Conservation (phyloP, 2,329 filamentous ascomycete genomes). For the Alternaria gansuensis region DNA sequence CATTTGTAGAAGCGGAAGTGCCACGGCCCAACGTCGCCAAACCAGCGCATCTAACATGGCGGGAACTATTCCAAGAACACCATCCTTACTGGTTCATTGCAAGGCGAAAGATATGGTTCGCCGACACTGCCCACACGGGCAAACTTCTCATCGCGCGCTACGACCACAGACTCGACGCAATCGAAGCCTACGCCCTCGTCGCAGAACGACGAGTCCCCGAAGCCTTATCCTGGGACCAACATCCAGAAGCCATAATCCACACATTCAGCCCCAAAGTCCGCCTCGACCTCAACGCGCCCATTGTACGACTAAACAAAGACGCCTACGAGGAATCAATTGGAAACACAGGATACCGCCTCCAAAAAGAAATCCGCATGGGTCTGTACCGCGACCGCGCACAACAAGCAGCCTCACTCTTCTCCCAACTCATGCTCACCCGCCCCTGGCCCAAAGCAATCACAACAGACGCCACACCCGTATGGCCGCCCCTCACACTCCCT, state of each 20-base stretch:
- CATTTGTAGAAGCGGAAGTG: constrained; percentile 73
- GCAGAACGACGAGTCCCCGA: constrained; percentile 67
- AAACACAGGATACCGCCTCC: constrained; percentile 53
- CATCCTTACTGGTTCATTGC: constrained; percentile 87
- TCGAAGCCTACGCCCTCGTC: constrained; percentile 81
- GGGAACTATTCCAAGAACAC: constrained; percentile 75
- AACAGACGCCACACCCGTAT: constrained; percentile 60
- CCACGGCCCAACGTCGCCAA: constrained; percentile 56
- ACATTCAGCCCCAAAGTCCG: constrained; percentile 74
- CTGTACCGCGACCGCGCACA: constrained; percentile 36
- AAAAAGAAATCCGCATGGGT: constrained; percentile 62
- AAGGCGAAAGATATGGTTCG: constrained; percentile 84
- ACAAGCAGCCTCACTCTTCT: constrained; percentile 61
- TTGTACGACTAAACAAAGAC: constrained; percentile 57
- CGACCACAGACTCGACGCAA: constrained; percentile 74
- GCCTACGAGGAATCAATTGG: constrained; percentile 39
- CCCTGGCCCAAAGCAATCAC: constrained; percentile 56
- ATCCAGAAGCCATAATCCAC: constrained; percentile 73
- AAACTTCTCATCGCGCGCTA: constrained; percentile 81
- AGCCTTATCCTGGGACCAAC: constrained; percentile 70
- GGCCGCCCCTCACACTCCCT: constrained; percentile 79
- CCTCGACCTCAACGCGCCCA: constrained; percentile 77
- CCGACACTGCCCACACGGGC: constrained; percentile 75
- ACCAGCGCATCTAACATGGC: constrained; percentile 70
- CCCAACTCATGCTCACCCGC: constrained; percentile 73